Evolutionary conservation across 140 eudicot species (phyloP).

Genomic region (Anethum foeniculum): DNA sequence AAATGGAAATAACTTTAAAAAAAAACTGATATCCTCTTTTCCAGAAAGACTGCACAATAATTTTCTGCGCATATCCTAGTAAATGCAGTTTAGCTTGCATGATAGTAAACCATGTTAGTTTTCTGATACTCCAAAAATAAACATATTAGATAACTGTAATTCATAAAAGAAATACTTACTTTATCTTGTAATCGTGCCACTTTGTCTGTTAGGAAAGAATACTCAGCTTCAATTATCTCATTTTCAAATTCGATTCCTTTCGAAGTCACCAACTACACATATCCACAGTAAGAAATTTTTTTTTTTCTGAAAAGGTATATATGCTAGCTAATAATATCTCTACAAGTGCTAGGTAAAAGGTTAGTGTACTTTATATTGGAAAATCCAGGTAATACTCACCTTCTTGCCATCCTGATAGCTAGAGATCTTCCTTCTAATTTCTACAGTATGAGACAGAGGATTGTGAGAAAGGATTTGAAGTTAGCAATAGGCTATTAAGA

Average conservation of each 20-base stretch:
- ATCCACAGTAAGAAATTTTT: conserved; percentile 2
- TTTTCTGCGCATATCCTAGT: neutral
- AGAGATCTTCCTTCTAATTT: conserved; percentile 47
- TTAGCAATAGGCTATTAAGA: neutral
- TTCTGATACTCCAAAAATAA: neutral
- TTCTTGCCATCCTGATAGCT: conserved; percentile 30
- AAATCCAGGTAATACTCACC: conserved; percentile 31
- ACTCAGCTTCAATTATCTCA: conserved; percentile 72
- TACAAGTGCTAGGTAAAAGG: neutral
- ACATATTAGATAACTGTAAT: neutral
- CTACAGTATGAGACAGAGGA: conserved; percentile 31
- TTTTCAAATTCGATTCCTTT: conserved; percentile 66
- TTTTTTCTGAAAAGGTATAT: neutral
- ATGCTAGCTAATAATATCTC: neutral
- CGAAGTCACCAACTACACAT: conserved; percentile 42
- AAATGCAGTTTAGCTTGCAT: neutral
- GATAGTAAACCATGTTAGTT: neutral
- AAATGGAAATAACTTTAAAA: neutral
- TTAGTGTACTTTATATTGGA: neutral
- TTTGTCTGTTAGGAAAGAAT: conserved; percentile 53
- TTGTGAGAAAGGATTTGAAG: neutral
- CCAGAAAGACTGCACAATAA: neutral
- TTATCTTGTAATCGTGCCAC: conserved; percentile 60
- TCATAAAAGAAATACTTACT: conserved; percentile 23
- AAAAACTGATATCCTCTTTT: neutral